Base-by-base conservation (phyloP, 352 stramenopile species). In the Plasmopara viticola region DNA sequence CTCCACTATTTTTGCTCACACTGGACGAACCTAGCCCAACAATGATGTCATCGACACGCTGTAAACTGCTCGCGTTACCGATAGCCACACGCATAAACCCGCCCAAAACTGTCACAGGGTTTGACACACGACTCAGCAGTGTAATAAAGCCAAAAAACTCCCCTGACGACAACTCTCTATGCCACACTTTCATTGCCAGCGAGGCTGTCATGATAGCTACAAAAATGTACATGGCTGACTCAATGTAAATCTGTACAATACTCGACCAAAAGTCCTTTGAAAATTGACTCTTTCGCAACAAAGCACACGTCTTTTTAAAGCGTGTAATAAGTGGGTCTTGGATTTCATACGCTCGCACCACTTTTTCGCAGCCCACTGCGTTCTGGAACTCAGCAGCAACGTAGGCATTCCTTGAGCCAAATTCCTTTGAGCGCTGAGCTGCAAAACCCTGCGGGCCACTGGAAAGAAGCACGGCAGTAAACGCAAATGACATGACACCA, bases 201-300 rank as follows among this genome's bases (percentile, higher is more conserved):
- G 82, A 88, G 9, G 81, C 73, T 33, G 79, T 93, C 74, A 95
- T 89, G 56, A 93, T 85, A 6, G 83, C 78, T 44, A 84, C 83
- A 64, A 95, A 95, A 64, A 93, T 90, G 64, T 88, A 94, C 84
- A 95, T 95, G 18, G 78, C 80, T 35, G 78, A 90, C 55, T 93
- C 83, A 44, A 95, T 90, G 71, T 95, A 92, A 46, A 95, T 95
- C 64, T 95, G 84, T 53, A 95, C 84, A 44, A 95, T 76, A 51
- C 81, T 90, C 30, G 82, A 87, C 84, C 84, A 95, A 44, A 95
- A 92, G 50, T 93, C 82, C 57, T 94, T 95, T 18, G 68, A 84
- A 64, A 95, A 94, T 62, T 93, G 82, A 56, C 84, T 87, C 55
- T 87, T 90, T 34, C 82, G 70, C 53, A 95, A 51, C 29, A 57